Conservation (phyloP, 371 early-diverging fungal species). For the Quaeritorhiza haematococci region DNA sequence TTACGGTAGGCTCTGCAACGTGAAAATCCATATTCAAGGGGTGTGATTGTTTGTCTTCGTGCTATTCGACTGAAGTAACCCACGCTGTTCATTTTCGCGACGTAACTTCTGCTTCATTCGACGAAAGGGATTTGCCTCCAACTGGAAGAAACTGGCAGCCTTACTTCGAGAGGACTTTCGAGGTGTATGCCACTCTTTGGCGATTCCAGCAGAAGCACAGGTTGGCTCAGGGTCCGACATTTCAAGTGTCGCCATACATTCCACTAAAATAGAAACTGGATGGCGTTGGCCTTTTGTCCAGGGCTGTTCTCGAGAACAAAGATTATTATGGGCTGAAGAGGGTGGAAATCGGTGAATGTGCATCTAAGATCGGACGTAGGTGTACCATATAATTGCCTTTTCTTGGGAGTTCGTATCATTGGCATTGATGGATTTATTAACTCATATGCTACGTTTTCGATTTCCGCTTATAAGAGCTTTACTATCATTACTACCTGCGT, state of each 20-base stretch:
- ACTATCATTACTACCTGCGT: constrained; percentile 66
- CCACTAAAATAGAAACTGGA: background rate
- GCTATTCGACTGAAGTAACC: background rate
- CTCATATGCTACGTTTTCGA: background rate
- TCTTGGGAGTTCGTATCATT: background rate
- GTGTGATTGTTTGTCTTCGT: constrained; percentile 8
- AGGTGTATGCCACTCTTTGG: constrained; percentile 95
- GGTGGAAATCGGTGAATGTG: constrained; percentile 97
- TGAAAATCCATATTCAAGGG: background rate
- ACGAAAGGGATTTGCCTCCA: constrained; percentile 47
- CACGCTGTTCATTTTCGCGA: constrained; percentile 7
- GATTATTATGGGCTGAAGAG: constrained; percentile 89
- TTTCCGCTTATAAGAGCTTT: constrained; percentile 34
- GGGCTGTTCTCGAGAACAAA: constrained; percentile 76
- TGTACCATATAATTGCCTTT: background rate
- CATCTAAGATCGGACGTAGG: constrained; percentile 91
- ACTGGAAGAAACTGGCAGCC: constrained; percentile 56
- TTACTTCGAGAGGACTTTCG: constrained; percentile 94
- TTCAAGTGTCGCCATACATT: background rate
- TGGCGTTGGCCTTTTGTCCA: constrained; percentile 15
- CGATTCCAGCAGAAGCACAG: constrained; percentile 90
- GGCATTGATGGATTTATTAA: background rate
- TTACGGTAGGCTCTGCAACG: constrained; percentile 58
- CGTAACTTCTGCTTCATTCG: background rate
- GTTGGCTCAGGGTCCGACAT: constrained; percentile 33